phyloP scores from a whole-genome alignment of 169 alveolate species.

The Toxoplasma gondii region DNA sequence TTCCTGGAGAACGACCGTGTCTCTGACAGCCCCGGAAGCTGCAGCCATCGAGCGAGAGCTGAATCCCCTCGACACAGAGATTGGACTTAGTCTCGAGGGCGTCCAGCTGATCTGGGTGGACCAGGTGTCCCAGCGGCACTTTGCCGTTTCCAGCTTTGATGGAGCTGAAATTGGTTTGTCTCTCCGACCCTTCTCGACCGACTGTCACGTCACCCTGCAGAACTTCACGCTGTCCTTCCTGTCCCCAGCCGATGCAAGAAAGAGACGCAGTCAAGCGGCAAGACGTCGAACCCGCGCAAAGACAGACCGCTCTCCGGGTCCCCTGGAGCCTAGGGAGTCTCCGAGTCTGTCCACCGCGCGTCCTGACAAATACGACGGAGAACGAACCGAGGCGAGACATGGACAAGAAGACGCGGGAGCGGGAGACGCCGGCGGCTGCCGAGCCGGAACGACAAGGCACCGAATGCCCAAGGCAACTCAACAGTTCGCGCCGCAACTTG shows the following conservation, averaged over 20 bases:
- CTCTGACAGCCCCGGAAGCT: neutral
- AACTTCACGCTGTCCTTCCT: slow-evolving; percentile 15
- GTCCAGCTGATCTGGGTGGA: slow-evolving; percentile 20
- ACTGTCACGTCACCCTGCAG: neutral
- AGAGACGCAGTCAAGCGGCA: neutral
- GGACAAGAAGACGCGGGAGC: too few relatives aligned
- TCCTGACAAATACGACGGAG: neutral
- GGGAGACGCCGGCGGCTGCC: too few relatives aligned
- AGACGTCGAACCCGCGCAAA: neutral
- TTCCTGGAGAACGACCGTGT: neutral
- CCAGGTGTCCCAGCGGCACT: neutral
- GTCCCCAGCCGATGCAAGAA: neutral
- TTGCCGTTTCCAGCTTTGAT: slow-evolving; percentile 4
- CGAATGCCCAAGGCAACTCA: too few relatives aligned
- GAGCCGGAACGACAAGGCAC: too few relatives aligned
- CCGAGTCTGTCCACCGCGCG: neutral
- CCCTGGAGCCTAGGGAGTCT: neutral
- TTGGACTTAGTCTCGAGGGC: neutral
- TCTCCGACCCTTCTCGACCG: neutral
- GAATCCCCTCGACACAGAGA: neutral
- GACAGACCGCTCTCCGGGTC: neutral
- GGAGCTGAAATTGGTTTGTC: neutral
- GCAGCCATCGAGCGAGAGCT: slow-evolving; percentile 27
- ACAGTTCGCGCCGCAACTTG: neutral
- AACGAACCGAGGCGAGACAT: neutral